phyloP scores from a whole-genome alignment of 352 stramenopile genomes.

The Phytopythium chamaehyphon region DNA sequence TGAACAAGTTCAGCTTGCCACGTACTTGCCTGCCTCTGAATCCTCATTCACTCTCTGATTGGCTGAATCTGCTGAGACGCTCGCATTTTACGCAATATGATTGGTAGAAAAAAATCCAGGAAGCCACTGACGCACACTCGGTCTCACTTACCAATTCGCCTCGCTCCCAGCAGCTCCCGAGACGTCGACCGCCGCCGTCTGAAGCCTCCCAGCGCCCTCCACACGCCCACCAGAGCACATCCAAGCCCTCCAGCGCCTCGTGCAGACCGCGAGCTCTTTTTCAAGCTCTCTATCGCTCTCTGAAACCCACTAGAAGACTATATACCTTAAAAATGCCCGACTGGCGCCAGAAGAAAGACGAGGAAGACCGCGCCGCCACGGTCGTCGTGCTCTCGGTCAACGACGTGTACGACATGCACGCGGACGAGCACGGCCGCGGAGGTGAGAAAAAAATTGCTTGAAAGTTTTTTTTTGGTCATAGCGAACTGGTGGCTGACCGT shows the following conservation, averaged over 20 bases:
- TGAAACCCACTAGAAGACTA: too few relatives aligned
- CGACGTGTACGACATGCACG: constrained; percentile 52
- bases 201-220: background rate
- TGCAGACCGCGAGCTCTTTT: background rate
- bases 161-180: too few relatives aligned
- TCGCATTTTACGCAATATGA: background rate
- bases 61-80: background rate
- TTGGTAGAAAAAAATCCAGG: constrained; percentile 2
- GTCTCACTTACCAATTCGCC: background rate
- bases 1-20: background rate
- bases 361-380: constrained; percentile 12
- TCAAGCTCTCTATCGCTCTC: too few relatives aligned
- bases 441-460: too few relatives aligned
- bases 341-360: constrained; percentile 11
- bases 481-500: background rate
- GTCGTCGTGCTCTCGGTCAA: constrained; percentile 45
- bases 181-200: too few relatives aligned
- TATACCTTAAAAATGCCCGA: constrained; percentile 1
- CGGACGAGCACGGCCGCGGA: constrained; percentile 36
- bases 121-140: background rate
- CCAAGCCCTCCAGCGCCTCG: background rate
- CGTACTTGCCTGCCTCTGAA: too few relatives aligned
- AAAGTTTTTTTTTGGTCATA: too few relatives aligned
- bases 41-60: background rate
- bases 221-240: background rate